Conservation (phyloP, 768 basidiomycete species). For the Asterophora lycoperdoides region DNA sequence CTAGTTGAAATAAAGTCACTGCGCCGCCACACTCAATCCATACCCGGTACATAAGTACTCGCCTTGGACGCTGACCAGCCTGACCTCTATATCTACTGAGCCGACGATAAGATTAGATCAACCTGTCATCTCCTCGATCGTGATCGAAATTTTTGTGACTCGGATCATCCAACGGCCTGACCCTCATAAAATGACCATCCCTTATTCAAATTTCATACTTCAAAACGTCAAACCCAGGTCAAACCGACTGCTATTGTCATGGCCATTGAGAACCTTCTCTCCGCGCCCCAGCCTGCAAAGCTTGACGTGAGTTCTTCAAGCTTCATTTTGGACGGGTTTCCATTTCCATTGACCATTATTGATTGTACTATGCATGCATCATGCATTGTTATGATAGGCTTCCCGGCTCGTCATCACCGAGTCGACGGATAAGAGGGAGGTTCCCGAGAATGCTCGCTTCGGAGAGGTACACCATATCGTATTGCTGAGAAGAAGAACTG, state of each 20-base stretch:
- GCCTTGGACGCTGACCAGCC: too few species aligned
- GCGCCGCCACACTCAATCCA: too few species aligned
- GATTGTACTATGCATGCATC: too few species aligned
- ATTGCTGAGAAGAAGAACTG: neutral
- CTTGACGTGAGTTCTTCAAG: constrained; percentile 13
- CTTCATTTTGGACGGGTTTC: neutral
- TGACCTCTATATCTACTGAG: too few species aligned
- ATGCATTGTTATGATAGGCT: constrained; percentile 38
- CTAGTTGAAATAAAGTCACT: too few species aligned
- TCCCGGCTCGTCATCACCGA: constrained; percentile 48
- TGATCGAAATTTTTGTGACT: constrained; percentile 4
- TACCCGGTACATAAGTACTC: too few species aligned
- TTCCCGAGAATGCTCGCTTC: constrained; percentile 52
- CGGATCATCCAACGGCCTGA: neutral
- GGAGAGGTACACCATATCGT: constrained; percentile 43
- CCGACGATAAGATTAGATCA: constrained; percentile 12
- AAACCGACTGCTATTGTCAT: neutral
- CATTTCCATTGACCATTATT: neutral
- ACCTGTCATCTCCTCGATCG: neutral
- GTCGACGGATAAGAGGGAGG: constrained; percentile 43
- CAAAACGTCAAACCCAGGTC: too few species aligned
- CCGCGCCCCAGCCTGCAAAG: neutral
- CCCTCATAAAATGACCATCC: constrained; percentile 1
- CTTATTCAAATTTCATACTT: neutral
- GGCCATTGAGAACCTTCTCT: constrained; percentile 14